A percentile compares a stretch with the other conserved stretches of the same genome.
Evolutionary conservation across 352 stramenopile species (phyloP).

Genomic region (Globisporangium alternatum): DNA sequence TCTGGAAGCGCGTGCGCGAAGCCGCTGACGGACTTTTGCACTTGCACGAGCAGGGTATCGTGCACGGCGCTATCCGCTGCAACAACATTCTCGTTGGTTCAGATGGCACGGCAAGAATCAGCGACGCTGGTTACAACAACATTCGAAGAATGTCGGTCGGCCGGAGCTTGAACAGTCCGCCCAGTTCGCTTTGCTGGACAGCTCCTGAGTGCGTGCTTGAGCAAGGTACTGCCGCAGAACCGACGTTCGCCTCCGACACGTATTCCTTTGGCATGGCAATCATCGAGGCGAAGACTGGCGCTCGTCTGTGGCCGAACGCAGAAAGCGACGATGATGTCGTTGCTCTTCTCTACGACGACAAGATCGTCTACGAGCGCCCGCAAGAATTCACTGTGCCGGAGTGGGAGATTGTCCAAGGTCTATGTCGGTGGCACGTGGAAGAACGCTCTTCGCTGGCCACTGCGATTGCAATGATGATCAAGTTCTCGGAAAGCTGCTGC

Average conservation of each 20-base stretch:
- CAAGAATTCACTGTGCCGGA: not conserved
- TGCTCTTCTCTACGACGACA: not conserved
- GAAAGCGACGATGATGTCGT: not conserved
- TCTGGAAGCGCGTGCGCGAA: not conserved
- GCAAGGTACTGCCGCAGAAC: not conserved
- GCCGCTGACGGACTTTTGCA: not conserved
- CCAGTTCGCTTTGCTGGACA: not conserved
- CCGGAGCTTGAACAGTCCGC: not conserved
- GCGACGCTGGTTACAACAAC: not conserved
- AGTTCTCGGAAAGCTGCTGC: not conserved
- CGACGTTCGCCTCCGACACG: not conserved
- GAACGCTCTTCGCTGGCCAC: not conserved
- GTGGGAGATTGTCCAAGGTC: not conserved
- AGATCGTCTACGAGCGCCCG: not conserved
- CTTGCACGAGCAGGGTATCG: not conserved
- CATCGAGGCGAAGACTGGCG: conserved; percentile 1
- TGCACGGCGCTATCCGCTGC: not conserved
- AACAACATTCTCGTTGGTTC: not conserved
- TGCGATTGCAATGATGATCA: not conserved
- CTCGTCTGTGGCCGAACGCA: not conserved
- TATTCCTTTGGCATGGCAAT: not conserved
- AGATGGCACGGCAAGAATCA: not conserved
- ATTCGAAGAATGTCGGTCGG: not conserved
- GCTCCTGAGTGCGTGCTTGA: not conserved
- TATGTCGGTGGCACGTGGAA: not conserved